Evolutionary conservation across 192 early-diverging fungal species (phyloP).

Genomic region (Gaertneriomyces semiglobifer): DNA sequence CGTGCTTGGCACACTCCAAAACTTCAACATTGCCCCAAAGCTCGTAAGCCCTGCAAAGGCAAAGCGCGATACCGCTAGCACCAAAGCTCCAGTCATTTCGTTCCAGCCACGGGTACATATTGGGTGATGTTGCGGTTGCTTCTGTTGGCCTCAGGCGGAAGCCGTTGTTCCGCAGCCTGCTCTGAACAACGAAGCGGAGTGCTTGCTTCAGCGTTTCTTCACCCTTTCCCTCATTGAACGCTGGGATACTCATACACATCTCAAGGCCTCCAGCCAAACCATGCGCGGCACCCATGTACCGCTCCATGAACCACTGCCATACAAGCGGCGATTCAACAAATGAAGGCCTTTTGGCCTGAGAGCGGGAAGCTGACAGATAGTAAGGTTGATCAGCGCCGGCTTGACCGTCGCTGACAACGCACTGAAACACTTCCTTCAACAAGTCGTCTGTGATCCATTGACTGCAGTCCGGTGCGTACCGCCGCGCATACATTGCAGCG

Average conservation of each 20-base stretch:
- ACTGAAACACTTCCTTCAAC: slow-evolving; percentile 2
- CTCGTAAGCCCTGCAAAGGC: slow-evolving; percentile 17
- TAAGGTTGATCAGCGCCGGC: slow-evolving; percentile 9
- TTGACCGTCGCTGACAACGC: slow-evolving; percentile 13
- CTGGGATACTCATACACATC: slow-evolving; percentile 2
- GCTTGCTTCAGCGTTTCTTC: neutral
- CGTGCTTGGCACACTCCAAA: slow-evolving; percentile 10
- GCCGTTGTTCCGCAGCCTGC: neutral
- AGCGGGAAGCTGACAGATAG: neutral
- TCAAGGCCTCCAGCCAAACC: slow-evolving; percentile 17
- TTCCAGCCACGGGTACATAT: no score
- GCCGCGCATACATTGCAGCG: slow-evolving; percentile 9
- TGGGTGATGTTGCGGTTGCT: no score
- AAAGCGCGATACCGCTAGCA: slow-evolving; percentile 17
- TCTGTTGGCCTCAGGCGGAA: no score
- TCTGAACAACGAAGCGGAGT: no score
- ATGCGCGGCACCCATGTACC: slow-evolving; percentile 31
- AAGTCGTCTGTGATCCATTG: slow-evolving; percentile 5
- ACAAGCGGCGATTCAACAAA: slow-evolving; percentile 4
- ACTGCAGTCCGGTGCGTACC: neutral
- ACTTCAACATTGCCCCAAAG: slow-evolving; percentile 4
- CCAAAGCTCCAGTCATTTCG: no score
- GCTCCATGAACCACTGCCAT: slow-evolving; percentile 27
- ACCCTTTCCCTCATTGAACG: neutral
- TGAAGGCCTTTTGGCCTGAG: neutral